These are phyloP conservation scores for Umbilicus rupestris DNA, from an alignment of 164 flowering plant species.

Conservation along the genomic window DNA sequence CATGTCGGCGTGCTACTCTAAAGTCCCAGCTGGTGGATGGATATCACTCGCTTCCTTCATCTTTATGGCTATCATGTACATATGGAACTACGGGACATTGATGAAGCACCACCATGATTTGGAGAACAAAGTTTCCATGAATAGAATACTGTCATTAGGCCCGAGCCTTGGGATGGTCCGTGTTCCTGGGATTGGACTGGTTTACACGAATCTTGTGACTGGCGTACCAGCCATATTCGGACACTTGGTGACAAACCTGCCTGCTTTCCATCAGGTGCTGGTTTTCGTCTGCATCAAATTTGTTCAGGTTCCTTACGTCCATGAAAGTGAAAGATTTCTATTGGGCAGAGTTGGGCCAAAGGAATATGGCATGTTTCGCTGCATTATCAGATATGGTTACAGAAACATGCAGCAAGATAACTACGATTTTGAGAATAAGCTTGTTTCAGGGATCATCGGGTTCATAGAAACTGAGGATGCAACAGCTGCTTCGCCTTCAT, in stretches of 20 bases:
- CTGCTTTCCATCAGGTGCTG: slow-evolving; percentile 61
- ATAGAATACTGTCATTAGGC: slow-evolving; percentile 37
- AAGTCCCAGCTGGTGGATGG: slow-evolving; percentile 68
- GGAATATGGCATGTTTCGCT: slow-evolving; percentile 48
- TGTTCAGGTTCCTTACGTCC: slow-evolving; percentile 49
- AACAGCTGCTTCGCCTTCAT: too few species aligned
- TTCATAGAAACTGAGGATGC: slow-evolving; percentile 39
- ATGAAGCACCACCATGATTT: slow-evolving; percentile 50
- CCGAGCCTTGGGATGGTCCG: slow-evolving; percentile 66
- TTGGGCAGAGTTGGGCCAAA: slow-evolving; percentile 50
- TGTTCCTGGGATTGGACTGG: slow-evolving; percentile 61
- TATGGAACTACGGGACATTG: slow-evolving; percentile 59
- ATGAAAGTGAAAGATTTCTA: slow-evolving; percentile 34
- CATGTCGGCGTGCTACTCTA: slow-evolving; percentile 43
- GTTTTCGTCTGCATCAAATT: slow-evolving; percentile 56
- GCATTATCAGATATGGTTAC: slow-evolving; percentile 43
- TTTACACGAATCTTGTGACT: slow-evolving; percentile 39
- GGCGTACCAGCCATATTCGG: slow-evolving; percentile 66
- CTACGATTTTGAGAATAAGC: slow-evolving; percentile 30
- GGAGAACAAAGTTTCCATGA: slow-evolving; percentile 63
- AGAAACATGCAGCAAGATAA: too few species aligned
- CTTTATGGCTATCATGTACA: slow-evolving; percentile 41
- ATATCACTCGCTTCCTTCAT: slow-evolving; percentile 43
- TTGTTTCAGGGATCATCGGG: slow-evolving; percentile 31
- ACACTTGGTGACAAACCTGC: slow-evolving; percentile 63